A percentile compares a stretch with the other conserved stretches of the same genome.
Evolutionary conservation across 257 asterid genomes (phyloP).

Genomic region (Forsythia suspensa): DNA sequence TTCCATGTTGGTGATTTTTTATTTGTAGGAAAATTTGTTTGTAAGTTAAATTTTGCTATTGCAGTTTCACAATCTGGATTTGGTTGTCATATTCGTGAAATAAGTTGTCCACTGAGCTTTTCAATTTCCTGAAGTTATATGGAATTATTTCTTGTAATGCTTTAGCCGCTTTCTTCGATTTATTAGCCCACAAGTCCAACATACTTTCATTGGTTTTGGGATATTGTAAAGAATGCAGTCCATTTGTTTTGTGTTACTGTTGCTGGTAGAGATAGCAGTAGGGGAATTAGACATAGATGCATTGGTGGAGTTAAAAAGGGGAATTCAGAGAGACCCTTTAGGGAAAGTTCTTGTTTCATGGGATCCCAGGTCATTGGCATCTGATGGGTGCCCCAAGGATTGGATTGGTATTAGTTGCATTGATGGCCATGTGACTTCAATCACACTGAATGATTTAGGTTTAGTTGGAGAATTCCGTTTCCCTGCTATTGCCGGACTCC

Average conservation of each 20-base stretch:
- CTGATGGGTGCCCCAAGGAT: slow-evolving; percentile 69
- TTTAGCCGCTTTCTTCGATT: background rate
- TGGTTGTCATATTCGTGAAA: background rate
- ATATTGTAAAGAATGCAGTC: slow-evolving; percentile 40
- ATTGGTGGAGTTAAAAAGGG: slow-evolving; percentile 62
- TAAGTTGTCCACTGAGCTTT: slow-evolving; percentile 1
- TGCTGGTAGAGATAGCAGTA: slow-evolving; percentile 34
- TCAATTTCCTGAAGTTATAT: background rate
- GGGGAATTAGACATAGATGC: slow-evolving; percentile 63
- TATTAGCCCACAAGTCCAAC: background rate
- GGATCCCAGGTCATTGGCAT: slow-evolving; percentile 69
- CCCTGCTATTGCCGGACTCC: slow-evolving; percentile 50
- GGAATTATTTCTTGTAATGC: background rate
- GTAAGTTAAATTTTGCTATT: background rate
- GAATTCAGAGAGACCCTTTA: slow-evolving; percentile 55
- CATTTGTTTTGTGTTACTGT: slow-evolving; percentile 45
- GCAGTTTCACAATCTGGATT: slow-evolving; percentile 9
- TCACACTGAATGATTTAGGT: slow-evolving; percentile 51
- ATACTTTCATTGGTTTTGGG: background rate
- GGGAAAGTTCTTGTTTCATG: slow-evolving; percentile 63
- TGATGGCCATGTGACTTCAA: slow-evolving; percentile 64
- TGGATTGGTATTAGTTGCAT: slow-evolving; percentile 70
- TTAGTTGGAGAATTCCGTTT: slow-evolving; percentile 59
- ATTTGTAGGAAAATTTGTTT: slow-evolving; percentile 1
- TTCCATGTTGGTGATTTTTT: slow-evolving; percentile 13